phyloP scores from a whole-genome alignment of 108 stramenopile species.

The Nitzschia sp. region DNA sequence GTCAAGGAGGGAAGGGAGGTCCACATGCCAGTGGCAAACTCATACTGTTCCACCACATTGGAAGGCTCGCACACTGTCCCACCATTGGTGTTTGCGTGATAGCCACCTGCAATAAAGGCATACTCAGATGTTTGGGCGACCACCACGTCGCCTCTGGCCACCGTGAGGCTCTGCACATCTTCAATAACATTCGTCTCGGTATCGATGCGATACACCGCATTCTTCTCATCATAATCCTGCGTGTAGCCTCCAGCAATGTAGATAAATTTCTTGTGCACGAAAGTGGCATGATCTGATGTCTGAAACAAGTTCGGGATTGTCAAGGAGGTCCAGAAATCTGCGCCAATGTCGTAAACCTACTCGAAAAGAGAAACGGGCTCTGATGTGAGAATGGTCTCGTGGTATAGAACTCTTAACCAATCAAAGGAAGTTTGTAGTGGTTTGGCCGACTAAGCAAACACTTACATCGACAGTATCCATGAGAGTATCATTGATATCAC shows the following conservation, averaged over 20 bases:
- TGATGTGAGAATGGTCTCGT: too few species aligned
- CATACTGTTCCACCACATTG: slow-evolving; percentile 42
- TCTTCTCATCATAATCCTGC: slow-evolving; percentile 28
- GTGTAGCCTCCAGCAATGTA: slow-evolving; percentile 69
- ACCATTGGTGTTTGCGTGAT: slow-evolving; percentile 42
- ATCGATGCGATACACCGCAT: background rate
- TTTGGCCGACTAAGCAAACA: background rate
- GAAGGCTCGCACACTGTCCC: slow-evolving; percentile 48
- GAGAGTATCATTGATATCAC: slow-evolving; percentile 36
- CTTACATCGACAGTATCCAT: slow-evolving; percentile 60
- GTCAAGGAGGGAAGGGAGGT: background rate
- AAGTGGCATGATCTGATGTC: slow-evolving; percentile 48
- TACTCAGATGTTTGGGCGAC: background rate
- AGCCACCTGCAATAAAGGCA: slow-evolving; percentile 65
- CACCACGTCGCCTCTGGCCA: background rate
- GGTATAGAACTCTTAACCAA: too few species aligned
- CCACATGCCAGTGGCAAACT: slow-evolving; percentile 40
- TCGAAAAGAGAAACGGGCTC: background rate
- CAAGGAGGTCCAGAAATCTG: slow-evolving; percentile 51
- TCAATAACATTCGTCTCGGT: background rate
- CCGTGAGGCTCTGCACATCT: slow-evolving; percentile 6
- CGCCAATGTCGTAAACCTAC: slow-evolving; percentile 53
- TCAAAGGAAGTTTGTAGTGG: too few species aligned
- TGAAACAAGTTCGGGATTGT: slow-evolving; percentile 33
- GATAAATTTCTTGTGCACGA: slow-evolving; percentile 27